phyloP scores from a whole-genome alignment of 345 rosid genomes.

The Dimocarpus longan region DNA sequence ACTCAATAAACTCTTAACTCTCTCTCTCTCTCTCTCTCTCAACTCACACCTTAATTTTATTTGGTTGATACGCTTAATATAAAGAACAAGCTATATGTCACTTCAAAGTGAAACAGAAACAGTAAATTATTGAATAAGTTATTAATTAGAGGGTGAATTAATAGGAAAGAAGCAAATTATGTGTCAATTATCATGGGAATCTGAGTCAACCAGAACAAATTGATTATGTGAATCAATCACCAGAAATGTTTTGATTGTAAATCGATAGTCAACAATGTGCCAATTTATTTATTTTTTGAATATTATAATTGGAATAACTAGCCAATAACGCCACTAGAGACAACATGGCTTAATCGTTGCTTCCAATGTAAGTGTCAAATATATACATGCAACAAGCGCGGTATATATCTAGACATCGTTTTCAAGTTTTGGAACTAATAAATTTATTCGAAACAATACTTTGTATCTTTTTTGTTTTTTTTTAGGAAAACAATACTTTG shows the following conservation, averaged over 20 bases:
- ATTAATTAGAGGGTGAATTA: neutral
- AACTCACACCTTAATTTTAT: neutral
- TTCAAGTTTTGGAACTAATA: neutral
- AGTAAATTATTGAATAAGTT: neutral
- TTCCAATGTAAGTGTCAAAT: slow-evolving; percentile 5
- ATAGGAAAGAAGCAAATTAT: slow-evolving; percentile 12
- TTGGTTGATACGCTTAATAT: neutral
- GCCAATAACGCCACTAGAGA: neutral
- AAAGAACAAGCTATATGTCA: neutral
- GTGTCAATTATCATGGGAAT: neutral
- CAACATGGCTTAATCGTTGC: neutral
- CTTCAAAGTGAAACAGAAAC: neutral
- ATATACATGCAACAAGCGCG: neutral
- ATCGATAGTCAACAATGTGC: neutral
- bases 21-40: neutral
- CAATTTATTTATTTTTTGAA: neutral
- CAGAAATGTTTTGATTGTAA: neutral
- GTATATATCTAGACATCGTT: neutral
- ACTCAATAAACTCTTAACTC: slow-evolving; percentile 1
- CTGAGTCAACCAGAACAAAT: neutral
- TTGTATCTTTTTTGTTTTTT: too few species aligned
- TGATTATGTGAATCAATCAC: neutral
- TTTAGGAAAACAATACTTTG: neutral
- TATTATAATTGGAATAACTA: neutral
- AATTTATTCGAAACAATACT: neutral